Conservation (phyloP, 2,329 filamentous ascomycete genomes). For the Coniochaeta ligniaria region DNA sequence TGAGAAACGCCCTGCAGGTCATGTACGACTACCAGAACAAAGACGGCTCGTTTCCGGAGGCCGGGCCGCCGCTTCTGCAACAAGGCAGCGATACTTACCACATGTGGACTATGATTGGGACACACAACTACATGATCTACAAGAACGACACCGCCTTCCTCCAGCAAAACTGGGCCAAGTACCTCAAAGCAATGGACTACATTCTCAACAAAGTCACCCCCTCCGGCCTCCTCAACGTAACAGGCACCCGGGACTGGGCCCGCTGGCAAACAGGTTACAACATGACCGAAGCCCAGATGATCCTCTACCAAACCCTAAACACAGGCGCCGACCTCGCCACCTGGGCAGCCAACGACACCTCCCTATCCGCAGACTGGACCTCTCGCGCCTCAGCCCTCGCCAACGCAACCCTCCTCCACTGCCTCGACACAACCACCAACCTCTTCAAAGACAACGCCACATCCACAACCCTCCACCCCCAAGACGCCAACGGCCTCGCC, state of each 20-base stretch:
- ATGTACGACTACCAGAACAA: slow-evolving; percentile 30
- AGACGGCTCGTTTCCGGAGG: slow-evolving; percentile 41
- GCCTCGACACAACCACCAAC: not conserved
- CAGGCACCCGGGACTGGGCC: slow-evolving; percentile 42
- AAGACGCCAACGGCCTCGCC: slow-evolving; percentile 53
- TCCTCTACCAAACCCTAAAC: slow-evolving; percentile 45
- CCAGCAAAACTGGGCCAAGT: slow-evolving; percentile 22
- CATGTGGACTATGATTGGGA: slow-evolving; percentile 41
- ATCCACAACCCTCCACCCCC: slow-evolving; percentile 42
- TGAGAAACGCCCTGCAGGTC: slow-evolving; percentile 36
- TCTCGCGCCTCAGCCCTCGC: slow-evolving; percentile 31
- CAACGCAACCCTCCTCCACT: slow-evolving; percentile 29
- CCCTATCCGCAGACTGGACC: slow-evolving; percentile 30
- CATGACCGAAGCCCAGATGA: slow-evolving; percentile 33
- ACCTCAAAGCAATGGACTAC: slow-evolving; percentile 20
- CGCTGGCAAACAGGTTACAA: slow-evolving; percentile 39
- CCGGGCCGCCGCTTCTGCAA: slow-evolving; percentile 34
- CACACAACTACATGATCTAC: slow-evolving; percentile 48
- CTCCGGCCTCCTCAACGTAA: slow-evolving; percentile 38
- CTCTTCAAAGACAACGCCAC: slow-evolving; percentile 45
- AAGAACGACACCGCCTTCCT: slow-evolving; percentile 35
- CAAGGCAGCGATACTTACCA: slow-evolving; percentile 23
- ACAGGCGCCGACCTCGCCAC: slow-evolving; percentile 43
- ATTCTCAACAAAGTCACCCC: slow-evolving; percentile 15
- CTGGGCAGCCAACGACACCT: slow-evolving; percentile 33